phyloP scores from a whole-genome alignment of 2,329 filamentous ascomycete genomes.

The Aspergillus fumigatus region DNA sequence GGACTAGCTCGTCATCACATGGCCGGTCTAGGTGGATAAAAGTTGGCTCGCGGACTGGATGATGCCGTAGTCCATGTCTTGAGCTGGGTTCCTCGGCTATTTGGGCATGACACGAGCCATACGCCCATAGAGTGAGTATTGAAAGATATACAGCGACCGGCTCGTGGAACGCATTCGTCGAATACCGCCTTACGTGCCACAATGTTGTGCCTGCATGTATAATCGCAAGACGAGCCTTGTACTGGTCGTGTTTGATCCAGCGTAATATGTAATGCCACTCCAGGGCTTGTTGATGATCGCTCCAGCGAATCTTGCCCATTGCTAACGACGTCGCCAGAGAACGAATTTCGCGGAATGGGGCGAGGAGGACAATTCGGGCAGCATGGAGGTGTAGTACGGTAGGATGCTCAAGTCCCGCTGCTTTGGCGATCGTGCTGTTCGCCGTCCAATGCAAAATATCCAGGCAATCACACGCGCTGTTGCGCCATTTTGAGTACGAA shows the following conservation, averaged over 20 bases:
- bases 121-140: conserved; percentile 47
- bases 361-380: conserved; percentile 50
- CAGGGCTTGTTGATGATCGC: conserved; percentile 22
- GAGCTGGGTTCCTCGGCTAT: conserved; percentile 28
- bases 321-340: conserved; percentile 37
- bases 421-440: conserved; percentile 48
- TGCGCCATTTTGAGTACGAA: conserved; percentile 45
- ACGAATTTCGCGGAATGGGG: conserved; percentile 46
- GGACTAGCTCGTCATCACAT: conserved; percentile 55
- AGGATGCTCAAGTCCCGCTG: conserved; percentile 50
- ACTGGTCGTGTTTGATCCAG: conserved; percentile 50
- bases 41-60: conserved; percentile 29
- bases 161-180: conserved; percentile 46
- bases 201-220: conserved; percentile 51
- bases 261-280: conserved; percentile 42
- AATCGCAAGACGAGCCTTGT: conserved; percentile 54
- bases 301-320: conserved; percentile 27
- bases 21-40: conserved; percentile 54
- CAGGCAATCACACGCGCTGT: conserved; percentile 43
- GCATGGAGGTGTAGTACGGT: conserved; percentile 54
- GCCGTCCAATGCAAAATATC: conserved; percentile 58
- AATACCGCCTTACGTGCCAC: conserved; percentile 51
- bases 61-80: conserved; percentile 1
- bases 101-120: conserved; percentile 31
- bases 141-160: conserved; percentile 44